Base-by-base conservation (phyloP, 2,329 filamentous ascomycete species). In the Cryoendolithus antarcticus region DNA sequence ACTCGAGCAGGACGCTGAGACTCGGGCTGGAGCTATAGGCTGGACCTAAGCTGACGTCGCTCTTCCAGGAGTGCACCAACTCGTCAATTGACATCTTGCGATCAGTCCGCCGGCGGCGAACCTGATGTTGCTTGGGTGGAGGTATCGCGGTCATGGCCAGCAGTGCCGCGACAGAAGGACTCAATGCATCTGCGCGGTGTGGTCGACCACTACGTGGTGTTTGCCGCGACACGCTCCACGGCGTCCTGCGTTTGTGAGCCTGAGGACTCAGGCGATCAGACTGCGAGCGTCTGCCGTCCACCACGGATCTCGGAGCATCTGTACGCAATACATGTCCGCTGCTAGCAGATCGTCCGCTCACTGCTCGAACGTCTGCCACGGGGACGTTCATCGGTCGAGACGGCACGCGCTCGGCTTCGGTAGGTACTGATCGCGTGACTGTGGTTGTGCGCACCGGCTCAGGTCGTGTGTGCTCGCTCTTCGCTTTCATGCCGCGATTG, bases 71-170 rank as follows among this genome's bases (percentile, higher is more conserved):
- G 44, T 70, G 68, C 48, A 73, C 67, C 50, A 77, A 53, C 50
- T 76, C 64, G 43, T 71, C 70, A 50, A 73, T 75, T 37, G 75
- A 75, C 34, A 70, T 63, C 11, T 55, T 57, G 42, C 60, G 59
- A 5, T 48, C 62, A 50, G 54, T 66, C 54, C 46, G 61, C 53
- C 54, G 63, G 55, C 38, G 63, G 41, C 50, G 59, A 57, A 44
- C 62, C 54, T 47, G 64, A 50, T 41, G 59, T 51, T 39, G 45
- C 15, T 49, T 55, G 43, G 69, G 70, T 12, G 67, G 65, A 3
- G 74, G 74, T 35, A 79, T 78, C 2, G 71, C 60, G 2, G 75
- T 79, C 34, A 74, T 67, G 40, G 74, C 70, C 28, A 79, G 59
- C 40, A 79, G 59, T 7, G 71, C 72, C 19, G 71, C 72, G 37